phyloP scores from a whole-genome alignment of 1,284 basidiomycete genomes.

The Lentinus polychrous region DNA sequence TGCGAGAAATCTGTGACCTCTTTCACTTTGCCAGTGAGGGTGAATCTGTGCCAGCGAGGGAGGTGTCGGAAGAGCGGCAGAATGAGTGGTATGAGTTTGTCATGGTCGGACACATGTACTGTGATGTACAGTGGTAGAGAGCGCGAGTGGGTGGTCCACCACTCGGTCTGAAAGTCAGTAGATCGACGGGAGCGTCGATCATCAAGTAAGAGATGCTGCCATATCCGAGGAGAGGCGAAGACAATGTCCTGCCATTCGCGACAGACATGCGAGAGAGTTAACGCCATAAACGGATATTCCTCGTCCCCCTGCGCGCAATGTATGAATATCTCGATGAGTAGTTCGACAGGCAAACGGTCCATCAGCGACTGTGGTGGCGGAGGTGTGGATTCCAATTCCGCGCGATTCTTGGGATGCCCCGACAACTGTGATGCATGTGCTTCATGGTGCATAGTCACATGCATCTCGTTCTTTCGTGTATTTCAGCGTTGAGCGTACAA shows the following conservation, averaged over 20 bases:
- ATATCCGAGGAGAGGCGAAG: slow-evolving; percentile 44
- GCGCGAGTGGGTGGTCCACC: slow-evolving; percentile 47
- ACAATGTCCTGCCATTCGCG: slow-evolving; percentile 35
- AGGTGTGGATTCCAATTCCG: too few species aligned
- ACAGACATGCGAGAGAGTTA: slow-evolving; percentile 47
- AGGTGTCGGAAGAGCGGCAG: slow-evolving; percentile 51
- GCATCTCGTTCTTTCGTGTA: too few species aligned
- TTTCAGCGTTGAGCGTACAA: too few species aligned
- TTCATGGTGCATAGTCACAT: too few species aligned
- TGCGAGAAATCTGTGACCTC: slow-evolving; percentile 15
- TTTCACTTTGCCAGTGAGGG: slow-evolving; percentile 25
- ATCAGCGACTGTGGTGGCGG: slow-evolving; percentile 13
- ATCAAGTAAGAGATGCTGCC: slow-evolving; percentile 50
- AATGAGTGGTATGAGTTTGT: slow-evolving; percentile 53
- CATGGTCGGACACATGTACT: slow-evolving; percentile 39
- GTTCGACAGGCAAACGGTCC: slow-evolving; percentile 45
- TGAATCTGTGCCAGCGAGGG: slow-evolving; percentile 47
- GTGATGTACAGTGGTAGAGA: slow-evolving; percentile 50
- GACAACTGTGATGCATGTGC: background rate
- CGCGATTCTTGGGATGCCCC: too few species aligned
- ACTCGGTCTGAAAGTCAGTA: slow-evolving; percentile 34
- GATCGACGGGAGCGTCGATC: slow-evolving; percentile 29
- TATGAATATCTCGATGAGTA: slow-evolving; percentile 57
- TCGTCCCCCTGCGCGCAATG: slow-evolving; percentile 29
- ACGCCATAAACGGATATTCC: slow-evolving; percentile 36